Evolutionary conservation across 257 asterid species (phyloP), one percentile per base, ranked within the genome.

Genomic region (Petunia axillaris): DNA sequence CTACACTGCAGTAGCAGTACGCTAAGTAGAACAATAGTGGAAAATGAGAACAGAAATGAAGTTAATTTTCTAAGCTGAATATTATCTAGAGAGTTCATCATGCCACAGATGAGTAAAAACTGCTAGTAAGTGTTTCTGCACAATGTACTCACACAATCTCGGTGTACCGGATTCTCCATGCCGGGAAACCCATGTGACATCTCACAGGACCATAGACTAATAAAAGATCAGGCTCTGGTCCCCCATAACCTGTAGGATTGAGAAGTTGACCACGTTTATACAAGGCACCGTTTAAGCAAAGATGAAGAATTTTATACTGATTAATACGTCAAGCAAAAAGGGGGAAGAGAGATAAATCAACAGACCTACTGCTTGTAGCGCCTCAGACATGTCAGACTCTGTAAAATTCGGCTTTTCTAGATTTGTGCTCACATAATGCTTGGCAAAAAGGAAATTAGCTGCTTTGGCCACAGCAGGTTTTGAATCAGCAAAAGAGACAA

Each of bases 91-190:
- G 57, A 71, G 35, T 35, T 41, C 52, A 7, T 35, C 13, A 37
- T 48, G 44, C 44, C 44, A 6, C 1, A 48, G 35, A 71, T 50
- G 25, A 35, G 35, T 25, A 50, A 71, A 70, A 71, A 11, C 48
- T 11, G 11, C 1, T 1, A 25, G 25, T 25, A 35, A 5, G 44
- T 35, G 13, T 50, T 71, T 35, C 62, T 10, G 78, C 53, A 78
- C 1, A 14, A 65, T 78, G 43, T 59, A 91, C 99, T 92, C 78
- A 93, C 99, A 90, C 94, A 66, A 95, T 92, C 90, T 95, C 99
- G n/a, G 98, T 90, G 87, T 95, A 95, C 59, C 96, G 97, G 71
- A 92, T 82, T 87, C 97, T 92, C 99, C 99, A 95, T 39, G 98
- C 91, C 8, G 98, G 99, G 85, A 93, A 95, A 25, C 99, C 99